Evolutionary conservation across 371 early-diverging fungal genomes (phyloP).

Genomic region (Rhizopus sp.): DNA sequence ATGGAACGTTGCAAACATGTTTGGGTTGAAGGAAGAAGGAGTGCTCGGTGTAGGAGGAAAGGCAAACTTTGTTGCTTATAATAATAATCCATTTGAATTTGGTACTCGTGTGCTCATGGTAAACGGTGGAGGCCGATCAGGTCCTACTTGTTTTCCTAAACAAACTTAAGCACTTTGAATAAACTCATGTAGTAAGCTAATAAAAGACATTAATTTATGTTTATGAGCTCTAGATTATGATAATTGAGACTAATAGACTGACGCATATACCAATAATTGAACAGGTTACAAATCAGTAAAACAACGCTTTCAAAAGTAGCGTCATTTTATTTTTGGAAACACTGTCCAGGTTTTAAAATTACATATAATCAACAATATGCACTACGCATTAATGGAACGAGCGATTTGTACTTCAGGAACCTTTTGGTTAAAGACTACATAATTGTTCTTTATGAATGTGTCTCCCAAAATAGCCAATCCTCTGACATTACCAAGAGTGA

Average conservation of each 20-base stretch:
- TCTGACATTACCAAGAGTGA: constrained; percentile 22
- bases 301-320: no score
- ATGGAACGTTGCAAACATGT: constrained; percentile 74
- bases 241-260: no score
- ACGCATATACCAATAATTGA: no score
- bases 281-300: no score
- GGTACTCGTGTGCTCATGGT: constrained; percentile 59
- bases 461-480: constrained; percentile 44
- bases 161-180: constrained; percentile 21
- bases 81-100: constrained; percentile 59
- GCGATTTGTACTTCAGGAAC: constrained; percentile 32
- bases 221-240: no score
- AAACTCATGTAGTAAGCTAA: background rate
- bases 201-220: no score
- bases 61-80: constrained; percentile 57
- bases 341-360: no score
- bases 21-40: constrained; percentile 44
- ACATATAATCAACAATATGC: no score
- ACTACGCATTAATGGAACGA: constrained; percentile 5
- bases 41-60: constrained; percentile 24
- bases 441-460: constrained; percentile 53
- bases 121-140: constrained; percentile 54
- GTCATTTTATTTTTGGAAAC: no score
- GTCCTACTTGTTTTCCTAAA: constrained; percentile 44
- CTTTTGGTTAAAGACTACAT: constrained; percentile 42